Evolutionary conservation across 176 grass and related monocot genomes (phyloP).

Genomic region (Tillandsia fasciculata): DNA sequence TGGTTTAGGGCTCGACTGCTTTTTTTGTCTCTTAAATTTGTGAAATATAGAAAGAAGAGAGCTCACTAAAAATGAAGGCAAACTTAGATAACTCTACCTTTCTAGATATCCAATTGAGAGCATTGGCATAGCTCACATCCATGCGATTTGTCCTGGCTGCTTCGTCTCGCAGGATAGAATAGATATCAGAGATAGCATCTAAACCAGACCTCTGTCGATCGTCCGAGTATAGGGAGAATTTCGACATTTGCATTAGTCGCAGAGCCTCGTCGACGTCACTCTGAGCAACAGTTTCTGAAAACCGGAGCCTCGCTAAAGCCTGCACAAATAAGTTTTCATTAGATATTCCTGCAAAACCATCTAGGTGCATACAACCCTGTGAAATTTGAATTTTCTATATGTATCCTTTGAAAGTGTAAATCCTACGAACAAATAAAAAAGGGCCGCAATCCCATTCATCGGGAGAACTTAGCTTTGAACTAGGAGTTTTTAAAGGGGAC

Average conservation of each 20-base stretch:
- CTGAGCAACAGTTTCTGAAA: slow-evolving; percentile 81
- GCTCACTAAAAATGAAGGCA: not conserved
- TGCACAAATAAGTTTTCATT: slow-evolving; percentile 12
- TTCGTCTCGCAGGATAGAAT: slow-evolving; percentile 91
- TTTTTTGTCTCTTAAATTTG: no score
- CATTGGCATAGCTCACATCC: slow-evolving; percentile 87
- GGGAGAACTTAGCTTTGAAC: no score
- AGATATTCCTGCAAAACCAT: no score
- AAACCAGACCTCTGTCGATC: slow-evolving; percentile 88
- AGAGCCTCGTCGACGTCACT: slow-evolving; percentile 92
- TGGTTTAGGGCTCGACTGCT: no score
- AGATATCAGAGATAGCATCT: slow-evolving; percentile 96
- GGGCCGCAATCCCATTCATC: no score
- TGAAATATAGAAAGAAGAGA: not conserved
- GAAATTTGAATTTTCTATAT: no score
- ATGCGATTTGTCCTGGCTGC: slow-evolving; percentile 66
- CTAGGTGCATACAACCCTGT: no score
- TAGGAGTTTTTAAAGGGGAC: no score
- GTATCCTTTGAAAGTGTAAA: no score
- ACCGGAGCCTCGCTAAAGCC: slow-evolving; percentile 91
- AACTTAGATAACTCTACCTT: slow-evolving; percentile 38
- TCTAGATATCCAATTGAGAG: slow-evolving; percentile 99
- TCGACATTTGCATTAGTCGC: slow-evolving; percentile 97
- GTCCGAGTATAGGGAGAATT: slow-evolving; percentile 83
- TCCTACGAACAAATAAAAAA: no score